Conservation (phyloP, 768 basidiomycete species). For the Tylopilus plumbeoviolaceoides region DNA sequence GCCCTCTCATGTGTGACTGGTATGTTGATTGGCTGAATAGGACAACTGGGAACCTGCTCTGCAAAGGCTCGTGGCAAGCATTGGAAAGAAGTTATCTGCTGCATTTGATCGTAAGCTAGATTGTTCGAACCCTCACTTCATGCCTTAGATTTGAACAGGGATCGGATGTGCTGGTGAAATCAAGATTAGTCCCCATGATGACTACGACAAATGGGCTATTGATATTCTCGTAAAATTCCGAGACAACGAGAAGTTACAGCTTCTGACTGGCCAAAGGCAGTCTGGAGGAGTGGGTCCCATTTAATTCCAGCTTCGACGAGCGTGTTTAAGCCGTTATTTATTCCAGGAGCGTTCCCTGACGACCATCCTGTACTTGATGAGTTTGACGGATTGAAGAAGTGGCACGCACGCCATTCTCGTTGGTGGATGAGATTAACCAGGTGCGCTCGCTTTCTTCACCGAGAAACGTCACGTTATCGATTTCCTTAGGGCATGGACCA, state of each 20-base stretch:
- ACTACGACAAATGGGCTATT: conserved; percentile 94
- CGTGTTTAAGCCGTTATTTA: conserved; percentile 1
- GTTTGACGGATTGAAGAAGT: conserved; percentile 87
- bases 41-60: conserved; percentile 86
- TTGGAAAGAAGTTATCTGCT: conserved; percentile 81
- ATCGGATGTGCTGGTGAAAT: conserved; percentile 94
- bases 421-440: conserved; percentile 99
- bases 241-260: conserved; percentile 79
- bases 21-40: conserved; percentile 35
- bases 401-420: conserved; percentile 93
- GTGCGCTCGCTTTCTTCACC: conserved; percentile 31
- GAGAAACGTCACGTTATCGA: not conserved
- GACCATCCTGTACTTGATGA: conserved; percentile 96
- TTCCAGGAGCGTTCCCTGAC: conserved; percentile 91
- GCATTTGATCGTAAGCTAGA: conserved; percentile 80
- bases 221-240: conserved; percentile 96
- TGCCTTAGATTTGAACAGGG: conserved; percentile 40
- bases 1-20: conserved; percentile 3
- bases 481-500: conserved; percentile 84
- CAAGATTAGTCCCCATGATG: conserved; percentile 70
- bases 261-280: conserved; percentile 84
- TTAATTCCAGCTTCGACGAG: not conserved
- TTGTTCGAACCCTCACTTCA: not conserved
- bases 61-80: conserved; percentile 66
- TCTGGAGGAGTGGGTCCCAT: conserved; percentile 82